These are phyloP conservation scores for Phytopythium oedochilum DNA, from an alignment of 352 stramenopile species.

Conservation along the genomic window DNA sequence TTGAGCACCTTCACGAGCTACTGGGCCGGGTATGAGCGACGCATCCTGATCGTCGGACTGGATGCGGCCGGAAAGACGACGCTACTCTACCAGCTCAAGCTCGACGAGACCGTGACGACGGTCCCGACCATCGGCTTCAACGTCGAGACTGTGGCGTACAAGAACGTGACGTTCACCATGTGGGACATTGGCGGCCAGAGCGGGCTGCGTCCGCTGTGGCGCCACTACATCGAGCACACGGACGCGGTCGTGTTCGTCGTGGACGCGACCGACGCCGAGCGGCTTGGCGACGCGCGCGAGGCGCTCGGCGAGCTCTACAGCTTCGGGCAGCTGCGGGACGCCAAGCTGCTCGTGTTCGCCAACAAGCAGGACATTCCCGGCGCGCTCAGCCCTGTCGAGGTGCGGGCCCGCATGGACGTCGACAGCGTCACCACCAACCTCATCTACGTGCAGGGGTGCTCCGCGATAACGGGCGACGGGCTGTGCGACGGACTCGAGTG, in stretches of 20 bases:
- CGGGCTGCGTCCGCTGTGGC: conserved; percentile 48
- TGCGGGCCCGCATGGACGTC: conserved; percentile 29
- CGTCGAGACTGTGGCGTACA: conserved; percentile 72
- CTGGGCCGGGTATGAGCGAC: conserved; percentile 29
- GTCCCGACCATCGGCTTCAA: conserved; percentile 88
- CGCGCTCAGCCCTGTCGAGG: conserved; percentile 22
- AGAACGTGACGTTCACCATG: conserved; percentile 68
- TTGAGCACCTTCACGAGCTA: conserved; percentile 24
- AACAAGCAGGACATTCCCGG: conserved; percentile 48
- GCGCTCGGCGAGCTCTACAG: conserved; percentile 38
- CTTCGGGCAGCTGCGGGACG: conserved; percentile 30
- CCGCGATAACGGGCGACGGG: conserved; percentile 25
- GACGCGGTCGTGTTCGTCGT: conserved; percentile 85
- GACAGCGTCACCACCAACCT: conserved; percentile 28
- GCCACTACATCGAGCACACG: conserved; percentile 59
- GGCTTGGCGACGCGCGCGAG: conserved; percentile 39
- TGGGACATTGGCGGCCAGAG: conserved; percentile 80
- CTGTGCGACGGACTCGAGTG: conserved; percentile 50
- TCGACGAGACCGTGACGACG: conserved; percentile 63
- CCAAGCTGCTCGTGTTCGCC: conserved; percentile 41
- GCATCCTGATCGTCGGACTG: conserved; percentile 89
- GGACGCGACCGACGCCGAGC: conserved; percentile 47
- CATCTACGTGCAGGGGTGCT: conserved; percentile 25
- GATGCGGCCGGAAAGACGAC: conserved; percentile 97
- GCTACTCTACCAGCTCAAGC: conserved; percentile 90